Base-by-base conservation (phyloP, 805 yeast genomes). In the Kazachstania viticola region DNA sequence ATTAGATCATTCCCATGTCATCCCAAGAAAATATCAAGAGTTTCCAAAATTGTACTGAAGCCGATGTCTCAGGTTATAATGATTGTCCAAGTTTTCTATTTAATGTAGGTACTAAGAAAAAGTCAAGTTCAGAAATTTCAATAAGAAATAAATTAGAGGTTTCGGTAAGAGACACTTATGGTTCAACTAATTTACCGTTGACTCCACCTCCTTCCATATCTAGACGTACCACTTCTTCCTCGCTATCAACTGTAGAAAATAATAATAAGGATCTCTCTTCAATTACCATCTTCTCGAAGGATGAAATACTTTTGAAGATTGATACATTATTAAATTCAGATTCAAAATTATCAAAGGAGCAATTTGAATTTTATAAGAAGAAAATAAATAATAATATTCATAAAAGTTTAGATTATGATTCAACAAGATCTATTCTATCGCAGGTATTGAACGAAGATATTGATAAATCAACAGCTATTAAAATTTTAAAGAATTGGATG, bases 401-500 rank as follows among this genome's bases (percentile, higher is more conserved):
- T 3, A 41, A 40, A 9, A 46, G 58, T 16, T 30, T 63, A 16
- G 48, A 41, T 9, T 41, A 42, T 16, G 51, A 49, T 2, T 44
- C 48, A 4, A 54, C 60, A n/a, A 47, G 46, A 29, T 27, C 16
- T 3, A 48, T 53, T 4, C 28, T 61, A 11, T 33, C 51, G 1
- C 39, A 46, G n/a, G 34, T 52, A 13, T 41, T 58, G 4, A 34
- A 44, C 2, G 44, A 47, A 17, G 30, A 36, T 15, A 33, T 15
- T 4, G 48, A 55, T 17, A 47, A 41, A n/a, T 36, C 38, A 2
- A 27, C 34, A 12, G 65, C 59, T 33, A 62, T 61, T 34, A 53
- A 45, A 35, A 46, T 41, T 30, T 60, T 60, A 31, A 65, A 60
- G 19, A 58, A 66, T 19, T 76, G 72, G 61, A 73, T 76, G 71